Percentiles rank a stretch among this genome's conserved stretches.
These are phyloP conservation scores for Leptographium wingfieldii DNA, from an alignment of 2,329 filamentous ascomycete species.

Conservation along the genomic window DNA sequence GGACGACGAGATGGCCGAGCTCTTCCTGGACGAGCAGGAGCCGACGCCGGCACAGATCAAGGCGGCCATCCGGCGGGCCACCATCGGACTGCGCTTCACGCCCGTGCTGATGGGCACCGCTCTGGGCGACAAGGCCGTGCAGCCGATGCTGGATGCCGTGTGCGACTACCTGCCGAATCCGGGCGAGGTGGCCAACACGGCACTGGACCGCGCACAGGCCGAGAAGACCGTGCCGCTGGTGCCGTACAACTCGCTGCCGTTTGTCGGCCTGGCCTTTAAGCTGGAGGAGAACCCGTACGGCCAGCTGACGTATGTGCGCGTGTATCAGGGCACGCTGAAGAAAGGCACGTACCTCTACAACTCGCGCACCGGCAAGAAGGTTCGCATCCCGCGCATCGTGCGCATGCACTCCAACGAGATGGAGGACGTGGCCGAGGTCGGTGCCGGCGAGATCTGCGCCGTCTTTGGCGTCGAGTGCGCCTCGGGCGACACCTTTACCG, in stretches of 20 bases:
- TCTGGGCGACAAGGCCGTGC: slow-evolving; percentile 84
- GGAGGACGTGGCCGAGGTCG: slow-evolving; percentile 89
- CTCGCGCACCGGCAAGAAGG: slow-evolving; percentile 85
- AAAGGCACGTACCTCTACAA: slow-evolving; percentile 92
- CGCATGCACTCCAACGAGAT: slow-evolving; percentile 99
- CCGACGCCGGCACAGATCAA: slow-evolving; percentile 78
- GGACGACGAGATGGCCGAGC: slow-evolving; percentile 92
- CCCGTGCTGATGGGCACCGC: slow-evolving; percentile 96
- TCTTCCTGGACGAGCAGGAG: slow-evolving; percentile 78
- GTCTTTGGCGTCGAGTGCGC: slow-evolving; percentile 98
- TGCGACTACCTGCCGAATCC: slow-evolving; percentile 95
- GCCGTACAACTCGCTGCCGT: slow-evolving; percentile 85
- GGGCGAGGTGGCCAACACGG: slow-evolving; percentile 75
- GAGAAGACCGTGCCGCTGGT: slow-evolving; percentile 79
- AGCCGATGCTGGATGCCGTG: slow-evolving; percentile 90
- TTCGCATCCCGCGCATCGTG: slow-evolving; percentile 92
- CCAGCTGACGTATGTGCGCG: slow-evolving; percentile 94
- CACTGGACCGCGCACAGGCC: slow-evolving; percentile 66
- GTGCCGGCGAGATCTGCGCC: slow-evolving; percentile 94
- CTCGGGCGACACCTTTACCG: slow-evolving; percentile 95
- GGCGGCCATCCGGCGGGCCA: slow-evolving; percentile 79
- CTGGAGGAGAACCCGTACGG: slow-evolving; percentile 98
- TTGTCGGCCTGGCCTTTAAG: slow-evolving; percentile 95
- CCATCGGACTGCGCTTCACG: slow-evolving; percentile 79
- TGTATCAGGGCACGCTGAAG: slow-evolving; percentile 84